A percentile compares a stretch with the other conserved stretches of the same genome.
phyloP scores from a whole-genome alignment of 2,329 filamentous ascomycete species.

The Pseudomassariella vexata region DNA sequence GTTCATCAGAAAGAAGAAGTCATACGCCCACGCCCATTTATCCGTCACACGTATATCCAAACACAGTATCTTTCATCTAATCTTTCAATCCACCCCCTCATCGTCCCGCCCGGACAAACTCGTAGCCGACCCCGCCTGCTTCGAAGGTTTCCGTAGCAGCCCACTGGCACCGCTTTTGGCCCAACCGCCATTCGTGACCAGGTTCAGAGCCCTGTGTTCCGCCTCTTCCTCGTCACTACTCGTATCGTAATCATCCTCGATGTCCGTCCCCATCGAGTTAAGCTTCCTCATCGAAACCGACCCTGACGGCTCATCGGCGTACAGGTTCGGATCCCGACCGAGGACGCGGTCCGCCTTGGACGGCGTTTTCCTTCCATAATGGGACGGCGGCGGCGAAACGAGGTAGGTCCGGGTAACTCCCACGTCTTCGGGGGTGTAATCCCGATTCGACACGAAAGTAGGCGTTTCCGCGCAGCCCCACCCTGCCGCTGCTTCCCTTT shows the following conservation, averaged over 20 bases:
- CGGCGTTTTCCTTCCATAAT: slow-evolving; percentile 29
- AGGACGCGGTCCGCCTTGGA: slow-evolving; percentile 56
- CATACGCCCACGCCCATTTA: background rate
- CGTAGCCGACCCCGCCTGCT: slow-evolving; percentile 5
- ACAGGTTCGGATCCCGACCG: slow-evolving; percentile 50
- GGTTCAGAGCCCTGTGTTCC: slow-evolving; percentile 40
- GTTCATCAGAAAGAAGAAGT: background rate
- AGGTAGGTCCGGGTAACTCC: slow-evolving; percentile 24
- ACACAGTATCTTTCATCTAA: background rate
- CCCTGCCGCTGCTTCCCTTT: slow-evolving; percentile 59
- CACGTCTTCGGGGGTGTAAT: slow-evolving; percentile 20
- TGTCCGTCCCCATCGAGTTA: slow-evolving; percentile 36
- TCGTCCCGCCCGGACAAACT: slow-evolving; percentile 6
- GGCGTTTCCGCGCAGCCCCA: slow-evolving; percentile 51
- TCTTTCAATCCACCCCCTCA: slow-evolving; percentile 10
- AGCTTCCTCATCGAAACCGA: slow-evolving; percentile 41
- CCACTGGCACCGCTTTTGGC: slow-evolving; percentile 27
- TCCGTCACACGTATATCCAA: background rate
- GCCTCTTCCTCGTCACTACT: slow-evolving; percentile 27
- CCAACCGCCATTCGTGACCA: slow-evolving; percentile 32
- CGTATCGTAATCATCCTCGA: slow-evolving; percentile 31
- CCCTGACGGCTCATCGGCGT: slow-evolving; percentile 40
- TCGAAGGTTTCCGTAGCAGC: slow-evolving; percentile 20
- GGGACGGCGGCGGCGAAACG: slow-evolving; percentile 11
- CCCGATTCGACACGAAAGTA: slow-evolving; percentile 12